Conservation (phyloP, 2,329 filamentous ascomycete species). For the Aspergillus spinulosporus region DNA sequence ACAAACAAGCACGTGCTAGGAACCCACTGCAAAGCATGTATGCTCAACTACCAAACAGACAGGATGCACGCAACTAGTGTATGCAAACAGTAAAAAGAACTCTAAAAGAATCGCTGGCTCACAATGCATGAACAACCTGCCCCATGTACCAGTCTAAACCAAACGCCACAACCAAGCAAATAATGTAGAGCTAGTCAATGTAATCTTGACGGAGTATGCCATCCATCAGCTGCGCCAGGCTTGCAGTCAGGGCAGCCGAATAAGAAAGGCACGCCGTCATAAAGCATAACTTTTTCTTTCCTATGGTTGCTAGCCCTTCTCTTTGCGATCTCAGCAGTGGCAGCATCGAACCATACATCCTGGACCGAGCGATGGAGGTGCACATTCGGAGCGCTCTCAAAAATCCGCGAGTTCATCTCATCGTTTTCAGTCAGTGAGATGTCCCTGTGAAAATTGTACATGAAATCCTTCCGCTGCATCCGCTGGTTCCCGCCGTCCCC, state of each 20-base stretch:
- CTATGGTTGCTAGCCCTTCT: slow-evolving; percentile 35
- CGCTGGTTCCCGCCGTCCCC: slow-evolving; percentile 44
- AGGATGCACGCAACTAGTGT: neutral
- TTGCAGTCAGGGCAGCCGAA: slow-evolving; percentile 40
- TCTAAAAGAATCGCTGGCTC: slow-evolving; percentile 7
- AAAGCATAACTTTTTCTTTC: slow-evolving; percentile 35
- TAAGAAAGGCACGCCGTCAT: slow-evolving; percentile 37
- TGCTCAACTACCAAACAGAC: neutral
- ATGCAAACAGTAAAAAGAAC: neutral
- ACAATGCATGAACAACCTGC: slow-evolving; percentile 14
- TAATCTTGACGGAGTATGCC: slow-evolving; percentile 31
- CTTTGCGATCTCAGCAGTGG: slow-evolving; percentile 31
- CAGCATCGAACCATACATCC: slow-evolving; percentile 45
- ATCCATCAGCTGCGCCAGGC: slow-evolving; percentile 25
- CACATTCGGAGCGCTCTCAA: slow-evolving; percentile 31
- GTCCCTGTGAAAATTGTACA: slow-evolving; percentile 46
- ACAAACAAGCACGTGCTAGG: slow-evolving; percentile 16
- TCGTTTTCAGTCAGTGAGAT: slow-evolving; percentile 40
- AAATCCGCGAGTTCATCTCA: slow-evolving; percentile 40
- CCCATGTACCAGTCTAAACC: slow-evolving; percentile 1
- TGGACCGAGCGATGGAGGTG: slow-evolving; percentile 35
- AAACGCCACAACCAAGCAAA: slow-evolving; percentile 12
- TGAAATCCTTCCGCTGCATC: slow-evolving; percentile 44
- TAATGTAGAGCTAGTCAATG: slow-evolving; percentile 1
- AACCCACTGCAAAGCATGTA: neutral